phyloP scores from a whole-genome alignment of 2,329 filamentous ascomycete genomes.

The Sclerotinia nivalis region DNA sequence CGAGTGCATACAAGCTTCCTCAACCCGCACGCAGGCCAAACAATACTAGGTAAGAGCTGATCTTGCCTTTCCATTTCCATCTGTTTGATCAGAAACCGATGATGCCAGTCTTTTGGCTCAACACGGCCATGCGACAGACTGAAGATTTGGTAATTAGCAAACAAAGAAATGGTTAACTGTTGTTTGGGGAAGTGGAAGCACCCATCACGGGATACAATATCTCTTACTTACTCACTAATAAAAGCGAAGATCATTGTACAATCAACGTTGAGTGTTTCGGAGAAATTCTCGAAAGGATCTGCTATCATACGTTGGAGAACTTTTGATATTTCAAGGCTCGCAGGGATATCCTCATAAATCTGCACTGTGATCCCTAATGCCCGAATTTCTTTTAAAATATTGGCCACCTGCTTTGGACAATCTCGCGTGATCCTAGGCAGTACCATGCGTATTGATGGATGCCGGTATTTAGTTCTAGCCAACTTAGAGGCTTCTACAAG shows the following conservation, averaged over 20 bases:
- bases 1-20: constrained; percentile 60
- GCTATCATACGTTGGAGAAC: constrained; percentile 42
- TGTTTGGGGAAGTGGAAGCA: background rate
- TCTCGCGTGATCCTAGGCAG: constrained; percentile 57
- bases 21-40: constrained; percentile 60
- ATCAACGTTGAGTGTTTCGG: constrained; percentile 54
- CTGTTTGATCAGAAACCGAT: constrained; percentile 46
- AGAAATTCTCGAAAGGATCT: constrained; percentile 44
- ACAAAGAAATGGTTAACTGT: background rate
- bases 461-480: constrained; percentile 58
- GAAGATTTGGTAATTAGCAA: constrained; percentile 14
- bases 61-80: constrained; percentile 62
- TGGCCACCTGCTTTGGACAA: constrained; percentile 54
- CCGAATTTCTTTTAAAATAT: constrained; percentile 55
- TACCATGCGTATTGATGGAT: constrained; percentile 60
- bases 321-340: constrained; percentile 28
- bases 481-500: constrained; percentile 58
- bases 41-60: constrained; percentile 57
- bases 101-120: constrained; percentile 40
- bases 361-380: constrained; percentile 46
- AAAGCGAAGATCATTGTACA: constrained; percentile 68
- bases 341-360: constrained; percentile 36
- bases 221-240: constrained; percentile 54
- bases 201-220: background rate
- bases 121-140: constrained; percentile 46